Conservation (phyloP, 2,329 filamentous ascomycete genomes). For the Penicillium sp. region DNA sequence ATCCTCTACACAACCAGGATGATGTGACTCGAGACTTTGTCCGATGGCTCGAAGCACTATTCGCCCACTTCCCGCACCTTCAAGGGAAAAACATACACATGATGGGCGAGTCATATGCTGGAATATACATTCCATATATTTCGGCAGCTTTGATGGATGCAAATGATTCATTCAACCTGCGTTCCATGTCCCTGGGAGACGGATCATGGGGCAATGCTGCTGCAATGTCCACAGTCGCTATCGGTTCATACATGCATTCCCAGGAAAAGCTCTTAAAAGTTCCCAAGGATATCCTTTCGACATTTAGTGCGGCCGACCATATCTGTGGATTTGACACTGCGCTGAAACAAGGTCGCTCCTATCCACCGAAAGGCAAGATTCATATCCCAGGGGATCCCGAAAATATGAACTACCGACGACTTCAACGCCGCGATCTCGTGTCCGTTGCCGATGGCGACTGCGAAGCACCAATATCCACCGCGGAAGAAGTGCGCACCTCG, state of each 20-base stretch:
- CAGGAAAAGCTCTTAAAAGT: slow-evolving; percentile 23
- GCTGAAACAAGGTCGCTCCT: slow-evolving; percentile 24
- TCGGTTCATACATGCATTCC: slow-evolving; percentile 26
- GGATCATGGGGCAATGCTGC: slow-evolving; percentile 34
- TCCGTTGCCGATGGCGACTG: slow-evolving; percentile 18
- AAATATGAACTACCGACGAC: slow-evolving; percentile 23
- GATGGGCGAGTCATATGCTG: slow-evolving; percentile 38
- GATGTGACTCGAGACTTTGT: slow-evolving; percentile 29
- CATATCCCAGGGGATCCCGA: slow-evolving; percentile 31
- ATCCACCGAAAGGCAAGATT: slow-evolving; percentile 30
- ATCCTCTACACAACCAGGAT: slow-evolving; percentile 26
- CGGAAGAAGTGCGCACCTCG: slow-evolving; percentile 23
- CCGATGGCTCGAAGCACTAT: slow-evolving; percentile 30
- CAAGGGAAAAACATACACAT: slow-evolving; percentile 31
- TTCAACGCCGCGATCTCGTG: slow-evolving; percentile 11
- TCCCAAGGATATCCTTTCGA: slow-evolving; percentile 24
- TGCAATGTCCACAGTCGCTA: slow-evolving; percentile 30
- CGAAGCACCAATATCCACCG: slow-evolving; percentile 22
- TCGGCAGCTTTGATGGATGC: slow-evolving; percentile 29
- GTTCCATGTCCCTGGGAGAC: slow-evolving; percentile 35
- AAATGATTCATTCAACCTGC: slow-evolving; percentile 25
- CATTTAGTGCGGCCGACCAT: slow-evolving; percentile 29
- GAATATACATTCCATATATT: slow-evolving; percentile 37
- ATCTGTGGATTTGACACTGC: slow-evolving; percentile 31
- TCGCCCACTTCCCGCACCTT: slow-evolving; percentile 28